Evolutionary conservation across 1,139 yeast genomes (phyloP), one percentile per base, ranked within the genome.

Genomic region (Yamadazyma conglobata): DNA sequence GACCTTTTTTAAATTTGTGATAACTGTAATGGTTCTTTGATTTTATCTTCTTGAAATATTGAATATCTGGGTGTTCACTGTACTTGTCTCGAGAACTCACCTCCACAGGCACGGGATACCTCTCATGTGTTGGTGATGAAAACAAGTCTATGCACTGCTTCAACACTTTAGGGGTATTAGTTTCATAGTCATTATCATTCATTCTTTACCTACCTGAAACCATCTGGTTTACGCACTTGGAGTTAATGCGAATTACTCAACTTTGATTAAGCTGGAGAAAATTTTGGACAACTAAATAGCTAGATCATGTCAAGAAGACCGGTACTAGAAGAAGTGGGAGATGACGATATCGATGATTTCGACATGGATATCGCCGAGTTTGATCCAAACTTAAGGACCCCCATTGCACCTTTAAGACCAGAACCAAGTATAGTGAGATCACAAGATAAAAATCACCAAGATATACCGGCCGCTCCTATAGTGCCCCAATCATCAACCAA

Each of bases 311-410:
- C 70, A 8, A 64, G 58, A 33, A 80, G 79, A 79, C 95, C 95
- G 13, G 71, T 70, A 28, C 61, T 88, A 38, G 96, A 88, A 58
- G 95, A 87, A 51, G 78, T 88, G 44, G 79, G 77, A 42, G 95
- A 86, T 56, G 91, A 85, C 38, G 95, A 86, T 49, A 81, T 89
- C 60, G 96, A 88, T 54, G 79, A 86, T 60, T 69, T 87, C 78
- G 96, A 88, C 47, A 82, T 86, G 84, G 96, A 88, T 58, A 70
- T 89, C 24, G 93, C 95, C 7, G 89, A 88, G 62, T 82, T 87
- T 43, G 96, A 88, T 57, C 89, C 96, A 11, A 59, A 64, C 26
- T 60, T 81, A 39, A 70, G 56, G 27, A 80, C 89, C 0, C 85
- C 88, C 3, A 59, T 81, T 13, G 88, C 88, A 1, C 88, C 88